A percentile compares a stretch with the other conserved stretches of the same genome.
Evolutionary conservation across 257 asterid species (phyloP).

Genomic region (Asclepias syriaca): DNA sequence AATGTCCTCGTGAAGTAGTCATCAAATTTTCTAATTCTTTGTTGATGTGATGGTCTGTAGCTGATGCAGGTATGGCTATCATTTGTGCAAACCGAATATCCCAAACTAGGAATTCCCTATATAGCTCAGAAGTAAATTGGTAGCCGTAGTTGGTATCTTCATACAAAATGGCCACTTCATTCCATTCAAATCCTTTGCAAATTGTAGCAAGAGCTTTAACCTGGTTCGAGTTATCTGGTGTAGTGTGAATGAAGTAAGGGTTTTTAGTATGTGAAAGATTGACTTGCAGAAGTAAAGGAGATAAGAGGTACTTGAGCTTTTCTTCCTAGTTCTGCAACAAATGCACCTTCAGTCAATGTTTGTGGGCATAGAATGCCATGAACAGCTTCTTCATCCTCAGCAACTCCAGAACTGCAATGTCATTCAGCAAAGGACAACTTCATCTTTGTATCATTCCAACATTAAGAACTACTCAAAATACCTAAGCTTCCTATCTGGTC

Average conservation of each 20-base stretch:
- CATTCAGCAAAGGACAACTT: neutral
- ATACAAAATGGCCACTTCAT: constrained; percentile 26
- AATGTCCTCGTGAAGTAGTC: constrained; percentile 45
- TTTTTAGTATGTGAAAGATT: constrained; percentile 22
- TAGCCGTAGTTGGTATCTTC: constrained; percentile 29
- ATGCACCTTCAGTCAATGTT: constrained; percentile 22
- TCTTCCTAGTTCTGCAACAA: constrained; percentile 45
- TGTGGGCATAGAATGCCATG: constrained; percentile 47
- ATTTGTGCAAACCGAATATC: constrained; percentile 20
- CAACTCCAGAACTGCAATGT: constrained; percentile 40
- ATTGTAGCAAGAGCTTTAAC: constrained; percentile 30
- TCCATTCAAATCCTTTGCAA: constrained; percentile 28
- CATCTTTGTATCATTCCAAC: neutral
- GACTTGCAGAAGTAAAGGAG: constrained; percentile 38
- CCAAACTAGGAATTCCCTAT: constrained; percentile 21
- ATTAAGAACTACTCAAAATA: neutral
- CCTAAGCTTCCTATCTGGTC: neutral
- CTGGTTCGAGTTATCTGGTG: constrained; percentile 31
- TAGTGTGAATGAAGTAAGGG: constrained; percentile 30
- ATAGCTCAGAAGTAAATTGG: constrained; percentile 25
- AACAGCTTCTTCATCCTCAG: constrained; percentile 42
- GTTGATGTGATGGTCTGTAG: constrained; percentile 15
- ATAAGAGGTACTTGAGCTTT: constrained; percentile 36
- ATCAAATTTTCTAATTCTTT: constrained; percentile 26
- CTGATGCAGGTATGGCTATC: constrained; percentile 13